A percentile compares a stretch with the other conserved stretches of the same genome.
These are phyloP conservation scores for Amanita fuliginea DNA, from an alignment of 768 basidiomycete species.

Conservation along the genomic window DNA sequence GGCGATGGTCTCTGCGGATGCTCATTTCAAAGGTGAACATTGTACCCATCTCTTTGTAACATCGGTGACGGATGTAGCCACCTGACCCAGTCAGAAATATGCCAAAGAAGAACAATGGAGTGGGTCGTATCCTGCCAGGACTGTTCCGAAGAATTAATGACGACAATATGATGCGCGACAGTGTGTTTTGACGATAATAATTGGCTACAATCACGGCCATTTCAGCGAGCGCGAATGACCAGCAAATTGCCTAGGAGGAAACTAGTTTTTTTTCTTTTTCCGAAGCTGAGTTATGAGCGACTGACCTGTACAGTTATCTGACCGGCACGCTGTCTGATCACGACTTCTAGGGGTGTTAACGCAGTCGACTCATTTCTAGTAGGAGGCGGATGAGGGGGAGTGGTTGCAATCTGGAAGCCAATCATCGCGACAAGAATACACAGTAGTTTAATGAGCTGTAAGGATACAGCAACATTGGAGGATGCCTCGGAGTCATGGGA, in stretches of 20 bases:
- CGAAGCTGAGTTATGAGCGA: constrained; percentile 14
- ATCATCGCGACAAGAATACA: constrained; percentile 30
- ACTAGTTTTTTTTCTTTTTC: not conserved
- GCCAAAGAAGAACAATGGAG: constrained; percentile 22
- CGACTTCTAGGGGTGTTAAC: constrained; percentile 23
- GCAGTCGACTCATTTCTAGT: constrained; percentile 19
- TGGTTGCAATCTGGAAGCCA: constrained; percentile 31
- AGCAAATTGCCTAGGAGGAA: constrained; percentile 1
- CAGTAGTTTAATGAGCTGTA: constrained; percentile 26
- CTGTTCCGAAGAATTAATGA: not conserved
- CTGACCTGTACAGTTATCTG: constrained; percentile 20
- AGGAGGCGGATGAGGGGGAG: constrained; percentile 34
- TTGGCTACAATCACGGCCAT: constrained; percentile 2
- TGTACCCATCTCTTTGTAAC: constrained; percentile 34
- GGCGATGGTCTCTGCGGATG: constrained; percentile 32
- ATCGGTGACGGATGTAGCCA: constrained; percentile 28
- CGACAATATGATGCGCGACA: constrained; percentile 2
- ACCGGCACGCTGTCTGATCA: constrained; percentile 24
- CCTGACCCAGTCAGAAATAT: constrained; percentile 26
- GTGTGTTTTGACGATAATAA: not conserved
- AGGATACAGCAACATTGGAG: not conserved
- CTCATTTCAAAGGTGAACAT: constrained; percentile 44
- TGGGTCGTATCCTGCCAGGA: not conserved
- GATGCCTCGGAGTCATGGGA: not conserved
- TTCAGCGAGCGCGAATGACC: constrained; percentile 3